These are phyloP conservation scores for Pouteria glomerata DNA, from an alignment of 148 eudicot species.

Conservation along the genomic window DNA sequence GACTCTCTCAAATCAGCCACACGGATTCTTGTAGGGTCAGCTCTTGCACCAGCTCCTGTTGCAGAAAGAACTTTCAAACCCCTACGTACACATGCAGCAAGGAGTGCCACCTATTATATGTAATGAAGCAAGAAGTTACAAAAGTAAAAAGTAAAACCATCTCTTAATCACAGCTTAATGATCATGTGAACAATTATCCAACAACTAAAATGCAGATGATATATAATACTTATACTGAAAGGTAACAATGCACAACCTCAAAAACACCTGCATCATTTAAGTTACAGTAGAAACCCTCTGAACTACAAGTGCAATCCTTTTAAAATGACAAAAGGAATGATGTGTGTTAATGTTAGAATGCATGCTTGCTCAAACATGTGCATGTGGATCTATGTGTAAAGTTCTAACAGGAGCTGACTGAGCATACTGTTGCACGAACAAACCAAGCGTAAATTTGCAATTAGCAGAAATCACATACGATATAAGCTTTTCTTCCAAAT, in stretches of 20 bases:
- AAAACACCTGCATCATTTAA: background rate
- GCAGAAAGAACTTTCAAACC: slow-evolving; percentile 93
- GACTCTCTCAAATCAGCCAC: slow-evolving; percentile 94
- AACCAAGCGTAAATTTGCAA: background rate
- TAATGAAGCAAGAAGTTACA: slow-evolving; percentile 11
- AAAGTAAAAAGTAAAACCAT: slow-evolving; percentile 1
- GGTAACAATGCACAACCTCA: background rate
- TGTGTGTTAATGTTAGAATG: background rate
- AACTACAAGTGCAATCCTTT: background rate
- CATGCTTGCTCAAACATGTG: slow-evolving; percentile 3
- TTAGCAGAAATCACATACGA: too few species aligned
- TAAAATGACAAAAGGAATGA: background rate
- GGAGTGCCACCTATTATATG: slow-evolving; percentile 74
- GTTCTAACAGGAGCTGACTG: too few species aligned
- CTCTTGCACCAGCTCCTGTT: slow-evolving; percentile 99
- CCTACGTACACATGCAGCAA: slow-evolving; percentile 92
- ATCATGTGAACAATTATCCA: background rate
- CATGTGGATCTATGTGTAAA: too few species aligned
- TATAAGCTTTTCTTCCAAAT: too few species aligned
- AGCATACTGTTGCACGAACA: background rate
- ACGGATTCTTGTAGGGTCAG: slow-evolving; percentile 98
- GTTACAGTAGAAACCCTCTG: background rate
- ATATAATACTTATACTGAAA: background rate
- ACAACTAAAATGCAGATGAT: background rate
- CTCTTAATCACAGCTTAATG: background rate